Percentiles rank a stretch among this genome's conserved stretches.
Evolutionary conservation across 1,139 yeast species (phyloP).

Genomic region (Wickerhamomyces sp.): DNA sequence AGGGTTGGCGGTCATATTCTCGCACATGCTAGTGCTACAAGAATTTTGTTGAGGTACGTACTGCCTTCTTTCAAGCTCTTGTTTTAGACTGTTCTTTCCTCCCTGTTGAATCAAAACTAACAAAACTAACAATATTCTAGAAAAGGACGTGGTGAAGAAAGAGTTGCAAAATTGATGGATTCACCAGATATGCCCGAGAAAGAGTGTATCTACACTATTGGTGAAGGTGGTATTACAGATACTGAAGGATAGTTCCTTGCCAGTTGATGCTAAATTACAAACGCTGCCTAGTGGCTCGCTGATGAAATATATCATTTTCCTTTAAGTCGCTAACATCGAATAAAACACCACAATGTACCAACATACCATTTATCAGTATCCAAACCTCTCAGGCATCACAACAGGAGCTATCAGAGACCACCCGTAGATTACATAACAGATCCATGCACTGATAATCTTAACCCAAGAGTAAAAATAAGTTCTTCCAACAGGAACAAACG

Average conservation of each 20-base stretch:
- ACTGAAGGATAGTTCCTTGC: slow-evolving; percentile 24
- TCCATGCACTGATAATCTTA: slow-evolving; percentile 88
- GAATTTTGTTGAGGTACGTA: slow-evolving; percentile 38
- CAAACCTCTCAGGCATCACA: slow-evolving; percentile 83
- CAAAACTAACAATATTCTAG: slow-evolving; percentile 21
- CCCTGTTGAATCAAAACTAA: too few species aligned
- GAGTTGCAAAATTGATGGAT: slow-evolving; percentile 59
- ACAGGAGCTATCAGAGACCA: slow-evolving; percentile 95
- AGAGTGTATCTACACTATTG: slow-evolving; percentile 50
- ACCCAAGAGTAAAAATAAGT: slow-evolving; percentile 96
- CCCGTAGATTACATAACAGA: slow-evolving; percentile 76
- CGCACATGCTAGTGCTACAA: slow-evolving; percentile 62
- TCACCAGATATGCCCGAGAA: slow-evolving; percentile 60
- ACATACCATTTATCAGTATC: slow-evolving; percentile 5
- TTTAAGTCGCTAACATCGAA: too few species aligned
- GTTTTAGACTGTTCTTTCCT: too few species aligned
- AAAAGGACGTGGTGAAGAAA: slow-evolving; percentile 61
- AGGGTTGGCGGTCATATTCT: slow-evolving; percentile 58
- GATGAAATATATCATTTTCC: too few species aligned
- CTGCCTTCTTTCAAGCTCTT: too few species aligned
- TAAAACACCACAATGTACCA: too few species aligned
- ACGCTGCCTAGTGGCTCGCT: neutral
- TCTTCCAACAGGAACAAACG: slow-evolving; percentile 94
- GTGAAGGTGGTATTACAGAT: slow-evolving; percentile 50
- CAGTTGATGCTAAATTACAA: neutral